A percentile compares a stretch with the other conserved stretches of the same genome.
Evolutionary conservation across 768 basidiomycete species (phyloP).

Genomic region (Tulasnella sp.): DNA sequence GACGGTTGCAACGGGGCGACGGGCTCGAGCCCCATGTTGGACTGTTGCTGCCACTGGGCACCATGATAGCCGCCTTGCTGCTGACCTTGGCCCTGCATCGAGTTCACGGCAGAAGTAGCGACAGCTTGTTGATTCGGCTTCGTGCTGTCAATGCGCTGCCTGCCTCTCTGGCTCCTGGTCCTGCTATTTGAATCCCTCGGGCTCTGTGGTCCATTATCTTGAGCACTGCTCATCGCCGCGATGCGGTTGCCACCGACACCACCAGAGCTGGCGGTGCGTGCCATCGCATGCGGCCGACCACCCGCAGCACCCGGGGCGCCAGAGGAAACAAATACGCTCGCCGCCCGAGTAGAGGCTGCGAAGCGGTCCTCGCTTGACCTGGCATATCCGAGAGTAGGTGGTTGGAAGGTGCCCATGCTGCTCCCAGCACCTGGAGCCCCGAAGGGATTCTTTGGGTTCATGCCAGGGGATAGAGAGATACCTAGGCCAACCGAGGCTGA

Average conservation of each 20-base stretch:
- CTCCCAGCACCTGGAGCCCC: conserved; percentile 32
- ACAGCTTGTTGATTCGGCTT: conserved; percentile 30
- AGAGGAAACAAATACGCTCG: conserved; percentile 23
- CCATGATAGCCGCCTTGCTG: not conserved
- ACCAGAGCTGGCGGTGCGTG: conserved; percentile 45
- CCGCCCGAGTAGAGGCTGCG: conserved; percentile 24
- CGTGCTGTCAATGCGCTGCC: conserved; percentile 51
- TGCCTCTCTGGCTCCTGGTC: conserved; percentile 75
- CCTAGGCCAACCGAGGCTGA: conserved; percentile 33
- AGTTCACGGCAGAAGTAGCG: conserved; percentile 16
- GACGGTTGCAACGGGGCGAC: conserved; percentile 65
- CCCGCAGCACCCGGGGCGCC: not conserved
- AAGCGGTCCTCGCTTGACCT: conserved; percentile 16
- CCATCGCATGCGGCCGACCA: conserved; percentile 34
- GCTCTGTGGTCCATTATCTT: conserved; percentile 38
- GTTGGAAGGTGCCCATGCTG: conserved; percentile 23
- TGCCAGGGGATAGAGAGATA: conserved; percentile 24
- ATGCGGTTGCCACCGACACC: conserved; percentile 21
- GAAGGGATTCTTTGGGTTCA: conserved; percentile 27
- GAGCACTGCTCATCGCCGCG: conserved; percentile 26
- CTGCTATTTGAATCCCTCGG: conserved; percentile 36
- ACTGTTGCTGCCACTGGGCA: not conserved
- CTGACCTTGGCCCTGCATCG: conserved; percentile 1
- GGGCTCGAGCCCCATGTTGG: conserved; percentile 36
- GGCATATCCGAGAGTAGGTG: conserved; percentile 17